Evolutionary conservation across 2,329 filamentous ascomycete genomes (phyloP), one percentile per base, ranked within the genome.

Genomic region (Xylariaceae sp.): DNA sequence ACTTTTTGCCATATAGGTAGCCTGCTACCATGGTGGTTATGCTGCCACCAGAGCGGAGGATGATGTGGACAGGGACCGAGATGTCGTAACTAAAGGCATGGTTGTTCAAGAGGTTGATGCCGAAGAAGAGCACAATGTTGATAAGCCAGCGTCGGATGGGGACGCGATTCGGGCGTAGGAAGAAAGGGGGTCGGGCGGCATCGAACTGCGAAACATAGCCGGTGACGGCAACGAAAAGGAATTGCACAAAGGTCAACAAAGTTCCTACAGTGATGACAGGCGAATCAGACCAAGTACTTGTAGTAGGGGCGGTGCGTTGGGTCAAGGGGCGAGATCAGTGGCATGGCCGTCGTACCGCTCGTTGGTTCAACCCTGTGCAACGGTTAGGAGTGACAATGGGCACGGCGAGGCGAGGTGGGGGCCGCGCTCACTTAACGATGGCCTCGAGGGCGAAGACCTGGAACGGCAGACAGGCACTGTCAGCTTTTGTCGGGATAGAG

Each of bases 41-140:
- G 63, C 92, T 96, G 14, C 94, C 94, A 45, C 93, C 96, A 45
- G 92, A 97, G 48, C 94, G 84, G 31, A 99, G 78, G 60, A 99
- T 97, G 63, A 99, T 99, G 67, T 99, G 94, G 45, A 99, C 85
- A 1, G 94, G 94, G 0, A 99, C 90, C 6, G 91, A 96, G 51
- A 99, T 97, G 62, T 91, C 86, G 73, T 97, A 99, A 57, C 90
- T 92, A 70, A 99, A 99, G 6, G 93, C 94, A 77, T 93, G 93
- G 65, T 99, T 99, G 73, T 99, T 99, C 66, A 99, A 75, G 52
- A 97, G 84, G 64, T 97, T 99, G 72, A 99, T 94, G 56, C 82
- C 82, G 69, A 96, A 94, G 73, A 97, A 97, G 61, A 97, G 82
- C 4, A 88, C 75, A 40, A 96, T 96, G 67, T 96, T 97, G 64